Base-by-base conservation (phyloP, 352 stramenopile species). In the Phytophthora pseudosyringae region DNA sequence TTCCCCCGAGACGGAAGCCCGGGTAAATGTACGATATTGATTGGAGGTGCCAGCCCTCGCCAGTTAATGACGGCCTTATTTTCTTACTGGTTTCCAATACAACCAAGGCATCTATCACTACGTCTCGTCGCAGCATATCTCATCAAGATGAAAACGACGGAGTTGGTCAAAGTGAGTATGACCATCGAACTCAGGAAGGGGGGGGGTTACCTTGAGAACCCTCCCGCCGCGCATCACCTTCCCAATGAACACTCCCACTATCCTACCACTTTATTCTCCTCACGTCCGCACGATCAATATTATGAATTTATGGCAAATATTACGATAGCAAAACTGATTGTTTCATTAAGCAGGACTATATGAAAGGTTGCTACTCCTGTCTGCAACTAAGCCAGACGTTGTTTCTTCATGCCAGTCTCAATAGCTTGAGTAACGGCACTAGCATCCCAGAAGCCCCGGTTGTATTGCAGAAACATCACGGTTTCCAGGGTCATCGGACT, bases 171-270 rank as follows among this genome's bases (percentile, higher is more conserved):
- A 48, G 36, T n/a, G 15, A 32, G 41, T 48, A 36, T 5, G 50
- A 13, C 7, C 36, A 58, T 21, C 36, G 38, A 6, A 49, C 10
- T 59, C 38, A 49, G 51, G 51, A n/a, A n/a, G n/a, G n/a, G 33
- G 39, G 51, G 51, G 51, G 26, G 50, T 59, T 59, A 59, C 50
- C 50, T 40, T 15, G 36, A 58, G 50, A 58, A 58, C 38, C 50
- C 50, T 58, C 50, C 51, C 51, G 39, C 38, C 51, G 51, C 51
- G 51, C 51, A 52, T 32, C 18, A 31, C 41, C 41, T 33, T 33
- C 15, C 41, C 6, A 21, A 18, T 13, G 45, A 52, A 32, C 26
- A 52, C 45, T 28, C 45, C 13, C 28, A 52, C 5, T 35, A 35
- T 9, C 31, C 31, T 35, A n/a, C n/a, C n/a, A n/a, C n/a, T 35